Evolutionary conservation across 768 basidiomycete species (phyloP).

Genomic region (Macrolepiota dolichaula): DNA sequence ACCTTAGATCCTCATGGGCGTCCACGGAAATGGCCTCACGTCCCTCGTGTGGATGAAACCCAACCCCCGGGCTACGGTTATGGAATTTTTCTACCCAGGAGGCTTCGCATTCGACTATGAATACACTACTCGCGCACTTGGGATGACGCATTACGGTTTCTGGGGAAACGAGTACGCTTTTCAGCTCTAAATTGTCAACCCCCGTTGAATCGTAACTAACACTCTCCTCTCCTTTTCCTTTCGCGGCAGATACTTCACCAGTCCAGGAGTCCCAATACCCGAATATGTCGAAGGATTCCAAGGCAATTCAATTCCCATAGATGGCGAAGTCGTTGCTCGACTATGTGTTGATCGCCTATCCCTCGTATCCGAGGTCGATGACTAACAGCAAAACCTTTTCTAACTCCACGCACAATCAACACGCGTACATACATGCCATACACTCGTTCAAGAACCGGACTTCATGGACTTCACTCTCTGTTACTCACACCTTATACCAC

Average conservation of each 20-base stretch:
- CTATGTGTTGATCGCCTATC: constrained; percentile 56
- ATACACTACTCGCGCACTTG: constrained; percentile 75
- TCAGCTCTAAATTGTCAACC: background rate
- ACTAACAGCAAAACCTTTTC: constrained; percentile 32
- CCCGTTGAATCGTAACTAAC: background rate
- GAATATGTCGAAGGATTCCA: constrained; percentile 88
- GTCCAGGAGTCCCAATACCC: constrained; percentile 64
- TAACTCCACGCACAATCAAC: background rate
- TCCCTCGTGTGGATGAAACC: constrained; percentile 92
- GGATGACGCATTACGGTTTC: constrained; percentile 82
- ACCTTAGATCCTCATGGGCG: constrained; percentile 90
- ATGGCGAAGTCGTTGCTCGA: constrained; percentile 64
- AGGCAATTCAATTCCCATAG: constrained; percentile 80
- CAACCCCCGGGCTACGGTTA: constrained; percentile 76
- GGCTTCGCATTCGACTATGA: constrained; percentile 89
- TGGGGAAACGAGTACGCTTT: constrained; percentile 65
- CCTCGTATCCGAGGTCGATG: constrained; percentile 58
- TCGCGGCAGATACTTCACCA: constrained; percentile 59
- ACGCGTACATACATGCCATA: background rate
- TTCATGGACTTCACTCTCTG: too few species aligned
- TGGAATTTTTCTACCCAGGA: constrained; percentile 85
- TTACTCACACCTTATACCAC: background rate
- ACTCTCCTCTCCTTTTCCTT: background rate
- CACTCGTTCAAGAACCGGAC: background rate
- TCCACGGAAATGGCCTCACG: constrained; percentile 91